Percentiles rank a stretch among this genome's conserved stretches.
Conservation (phyloP, 73 alveolate species). For the Paramecium sexaurelia region DNA sequence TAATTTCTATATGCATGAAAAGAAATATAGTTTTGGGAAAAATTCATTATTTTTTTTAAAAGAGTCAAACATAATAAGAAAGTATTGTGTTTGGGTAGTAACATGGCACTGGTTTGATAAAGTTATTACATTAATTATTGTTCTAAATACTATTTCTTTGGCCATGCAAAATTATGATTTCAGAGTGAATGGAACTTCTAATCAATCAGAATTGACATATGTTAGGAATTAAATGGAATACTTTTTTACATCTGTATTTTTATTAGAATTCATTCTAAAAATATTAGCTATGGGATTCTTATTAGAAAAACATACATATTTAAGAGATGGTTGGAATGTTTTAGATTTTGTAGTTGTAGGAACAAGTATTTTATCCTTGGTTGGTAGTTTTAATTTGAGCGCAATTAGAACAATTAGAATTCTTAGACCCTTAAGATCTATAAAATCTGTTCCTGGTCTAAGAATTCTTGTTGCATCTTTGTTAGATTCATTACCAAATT, state of each 20-base stretch:
- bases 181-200: slow-evolving; percentile 4
- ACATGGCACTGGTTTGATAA: slow-evolving; percentile 72
- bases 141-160: slow-evolving; percentile 67
- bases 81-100: slow-evolving; percentile 58
- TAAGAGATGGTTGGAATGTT: slow-evolving; percentile 86
- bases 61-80: neutral
- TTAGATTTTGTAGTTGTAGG: slow-evolving; percentile 81
- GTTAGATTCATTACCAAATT: slow-evolving; percentile 72
- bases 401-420: slow-evolving; percentile 77
- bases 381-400: slow-evolving; percentile 65
- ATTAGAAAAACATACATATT: slow-evolving; percentile 66
- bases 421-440: slow-evolving; percentile 77
- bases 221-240: slow-evolving; percentile 39
- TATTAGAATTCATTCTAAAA: slow-evolving; percentile 73
- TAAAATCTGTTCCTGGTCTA: slow-evolving; percentile 75
- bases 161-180: slow-evolving; percentile 62
- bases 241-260: slow-evolving; percentile 69
- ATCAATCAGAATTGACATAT: neutral
- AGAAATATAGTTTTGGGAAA: slow-evolving; percentile 24
- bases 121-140: slow-evolving; percentile 64
- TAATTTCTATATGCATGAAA: slow-evolving; percentile 47
- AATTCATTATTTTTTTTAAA: neutral
- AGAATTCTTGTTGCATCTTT: slow-evolving; percentile 68
- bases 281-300: slow-evolving; percentile 82
- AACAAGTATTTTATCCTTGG: slow-evolving; percentile 66